phyloP scores from a whole-genome alignment of 2,329 filamentous ascomycete genomes.

The Xylariaceae sp. region DNA sequence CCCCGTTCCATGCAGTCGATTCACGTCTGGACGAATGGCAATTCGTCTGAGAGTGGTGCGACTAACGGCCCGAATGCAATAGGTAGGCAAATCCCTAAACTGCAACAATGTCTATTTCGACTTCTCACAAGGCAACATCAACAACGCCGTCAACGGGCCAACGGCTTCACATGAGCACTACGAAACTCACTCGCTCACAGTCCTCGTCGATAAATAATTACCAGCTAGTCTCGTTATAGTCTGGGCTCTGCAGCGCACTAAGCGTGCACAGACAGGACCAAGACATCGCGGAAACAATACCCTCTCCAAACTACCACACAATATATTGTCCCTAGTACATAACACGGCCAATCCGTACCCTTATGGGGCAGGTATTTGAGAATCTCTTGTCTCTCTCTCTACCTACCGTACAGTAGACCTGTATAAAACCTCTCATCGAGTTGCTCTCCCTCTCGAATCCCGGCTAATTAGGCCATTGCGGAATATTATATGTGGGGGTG shows the following conservation, averaged over 20 bases:
- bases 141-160: neutral
- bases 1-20: too few relatives aligned
- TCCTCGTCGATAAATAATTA: neutral
- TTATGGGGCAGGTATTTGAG: neutral
- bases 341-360: neutral
- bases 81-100: too few relatives aligned
- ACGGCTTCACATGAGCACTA: neutral
- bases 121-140: neutral
- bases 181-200: neutral
- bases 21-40: neutral
- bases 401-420: neutral
- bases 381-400: neutral
- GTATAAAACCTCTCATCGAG: neutral
- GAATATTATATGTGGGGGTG: neutral
- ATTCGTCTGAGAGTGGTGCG: neutral
- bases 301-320: neutral
- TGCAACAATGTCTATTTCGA: too few relatives aligned
- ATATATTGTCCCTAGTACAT: neutral
- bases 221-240: neutral
- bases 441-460: neutral
- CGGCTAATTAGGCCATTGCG: neutral
- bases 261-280: neutral
- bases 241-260: neutral
- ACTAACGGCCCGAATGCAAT: neutral
- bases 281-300: neutral